Base-by-base conservation (phyloP, 805 yeast genomes). In the Metschnikowia gelsemii region DNA sequence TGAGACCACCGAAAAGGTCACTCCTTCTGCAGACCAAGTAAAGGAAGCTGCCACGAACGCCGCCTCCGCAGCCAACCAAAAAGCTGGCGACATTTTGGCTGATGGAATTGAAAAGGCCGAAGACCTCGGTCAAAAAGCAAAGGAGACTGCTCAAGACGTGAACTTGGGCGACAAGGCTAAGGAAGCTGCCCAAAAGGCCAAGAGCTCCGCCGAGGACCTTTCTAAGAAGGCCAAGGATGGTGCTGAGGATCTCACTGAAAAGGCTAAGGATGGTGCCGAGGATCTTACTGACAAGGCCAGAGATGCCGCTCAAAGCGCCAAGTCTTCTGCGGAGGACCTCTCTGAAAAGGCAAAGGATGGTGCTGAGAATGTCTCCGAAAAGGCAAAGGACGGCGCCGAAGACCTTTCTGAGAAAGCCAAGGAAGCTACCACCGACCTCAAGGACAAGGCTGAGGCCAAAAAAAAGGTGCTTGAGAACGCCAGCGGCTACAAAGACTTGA, bases 401-500 rank as follows among this genome's bases (percentile, higher is more conserved):
- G 45, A 53, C 8, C 45, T 36, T 14, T 44, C 51, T n/a, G 42
- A 47, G 13, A 31, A 42, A 11, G 44, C 49, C 21, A 46, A 54
- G 29, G 45, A 54, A 13, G 47, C 42, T 9, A 44, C 50, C 23
- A 49, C 47, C 9, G 43, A 40, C 8, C 36, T 35, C 17, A 40
- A 40, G 35, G 40, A 38, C 29, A 19, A 40, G 9, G 52, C 47
- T 11, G 45, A 42, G 24, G 53, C 52, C 8, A 51, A 55, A 47
- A 38, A 39, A 19, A 57, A 56, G 40, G 67, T 62, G 2, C 50
- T 45, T 18, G 39, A 61, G 28, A 63, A 65, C 46, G 44, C 59
- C 32, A 42, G 56, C 25, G 75, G 75, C 11, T 70, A 70, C 55
- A 42, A 59, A 25, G 50, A 59, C 49, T 61, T 72, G 47, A 72